These are phyloP conservation scores for Trametes hirsuta DNA, from an alignment of 1,284 basidiomycete genomes.

Conservation along the genomic window DNA sequence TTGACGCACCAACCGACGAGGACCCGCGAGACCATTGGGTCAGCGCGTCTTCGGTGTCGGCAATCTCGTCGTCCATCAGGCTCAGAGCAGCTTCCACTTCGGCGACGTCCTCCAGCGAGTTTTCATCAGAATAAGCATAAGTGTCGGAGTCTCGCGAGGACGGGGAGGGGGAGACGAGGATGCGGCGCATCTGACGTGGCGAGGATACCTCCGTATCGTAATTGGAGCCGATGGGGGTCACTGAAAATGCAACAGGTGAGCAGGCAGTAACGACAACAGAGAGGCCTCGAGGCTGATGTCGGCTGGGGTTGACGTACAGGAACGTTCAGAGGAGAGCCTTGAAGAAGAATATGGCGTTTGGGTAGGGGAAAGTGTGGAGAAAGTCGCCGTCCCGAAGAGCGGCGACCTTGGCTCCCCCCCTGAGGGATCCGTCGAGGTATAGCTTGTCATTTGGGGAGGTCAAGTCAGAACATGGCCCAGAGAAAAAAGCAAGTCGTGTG, in stretches of 20 bases:
- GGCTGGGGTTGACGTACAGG: constrained; percentile 4
- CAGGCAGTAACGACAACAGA: not conserved
- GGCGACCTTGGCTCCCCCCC: constrained; percentile 47
- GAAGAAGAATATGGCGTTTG: constrained; percentile 48
- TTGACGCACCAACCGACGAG: constrained; percentile 28
- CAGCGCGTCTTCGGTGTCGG: constrained; percentile 61
- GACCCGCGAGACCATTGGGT: constrained; percentile 54
- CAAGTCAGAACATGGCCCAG: constrained; percentile 20
- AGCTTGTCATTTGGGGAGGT: constrained; percentile 24
- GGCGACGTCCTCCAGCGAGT: constrained; percentile 47
- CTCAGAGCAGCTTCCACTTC: constrained; percentile 73
- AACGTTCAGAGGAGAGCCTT: constrained; percentile 39
- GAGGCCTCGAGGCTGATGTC: not conserved
- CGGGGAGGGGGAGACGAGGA: constrained; percentile 43
- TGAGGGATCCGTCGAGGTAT: constrained; percentile 35
- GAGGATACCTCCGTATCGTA: constrained; percentile 45
- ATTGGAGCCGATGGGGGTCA: constrained; percentile 39
- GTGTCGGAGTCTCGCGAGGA: constrained; percentile 34
- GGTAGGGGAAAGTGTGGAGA: constrained; percentile 47
- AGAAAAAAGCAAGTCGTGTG: not conserved
- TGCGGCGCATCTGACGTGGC: constrained; percentile 43
- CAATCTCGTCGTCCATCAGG: constrained; percentile 64
- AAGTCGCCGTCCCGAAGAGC: constrained; percentile 53
- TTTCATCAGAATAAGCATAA: constrained; percentile 46
- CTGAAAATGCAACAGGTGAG: constrained; percentile 22